A percentile compares a stretch with the other conserved stretches of the same genome.
These are phyloP conservation scores for Gaertneriomyces semiglobifer DNA, from an alignment of 192 early-diverging fungal genomes.

Conservation along the genomic window DNA sequence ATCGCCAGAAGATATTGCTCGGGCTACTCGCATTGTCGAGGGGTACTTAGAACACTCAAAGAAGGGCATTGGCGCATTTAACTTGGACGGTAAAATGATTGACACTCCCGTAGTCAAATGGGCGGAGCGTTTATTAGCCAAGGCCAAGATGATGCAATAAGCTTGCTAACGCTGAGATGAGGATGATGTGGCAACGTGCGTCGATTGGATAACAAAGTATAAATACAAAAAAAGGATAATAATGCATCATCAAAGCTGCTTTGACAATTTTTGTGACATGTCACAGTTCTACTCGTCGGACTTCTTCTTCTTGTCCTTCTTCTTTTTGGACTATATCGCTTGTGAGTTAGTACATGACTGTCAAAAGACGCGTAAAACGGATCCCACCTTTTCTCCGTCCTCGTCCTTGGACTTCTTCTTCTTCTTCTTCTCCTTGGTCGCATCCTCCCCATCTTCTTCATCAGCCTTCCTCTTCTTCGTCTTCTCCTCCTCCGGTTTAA, in stretches of 20 bases:
- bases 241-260: too few relatives aligned
- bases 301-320: conserved; percentile 35
- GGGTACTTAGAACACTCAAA: conserved; percentile 61
- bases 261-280: background rate
- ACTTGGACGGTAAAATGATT: conserved; percentile 87
- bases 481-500: conserved; percentile 39
- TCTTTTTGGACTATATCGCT: conserved; percentile 38
- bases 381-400: background rate
- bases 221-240: too few relatives aligned
- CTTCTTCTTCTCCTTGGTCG: conserved; percentile 36
- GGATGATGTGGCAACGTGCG: too few relatives aligned
- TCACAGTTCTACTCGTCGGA: conserved; percentile 4
- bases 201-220: too few relatives aligned
- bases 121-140: conserved; percentile 48
- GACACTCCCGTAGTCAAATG: conserved; percentile 81
- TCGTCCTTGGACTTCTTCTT: conserved; percentile 23
- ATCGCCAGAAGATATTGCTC: conserved; percentile 53
- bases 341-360: background rate
- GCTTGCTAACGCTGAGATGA: too few relatives aligned
- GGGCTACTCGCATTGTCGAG: conserved; percentile 68
- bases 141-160: conserved; percentile 10
- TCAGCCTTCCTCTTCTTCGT: conserved; percentile 38
- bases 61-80: conserved; percentile 85
- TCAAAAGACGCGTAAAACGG: background rate
- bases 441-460: conserved; percentile 20